These are phyloP conservation scores for Uncinocarpus reesii DNA, from an alignment of 2,329 filamentous ascomycete species.

Conservation along the genomic window DNA sequence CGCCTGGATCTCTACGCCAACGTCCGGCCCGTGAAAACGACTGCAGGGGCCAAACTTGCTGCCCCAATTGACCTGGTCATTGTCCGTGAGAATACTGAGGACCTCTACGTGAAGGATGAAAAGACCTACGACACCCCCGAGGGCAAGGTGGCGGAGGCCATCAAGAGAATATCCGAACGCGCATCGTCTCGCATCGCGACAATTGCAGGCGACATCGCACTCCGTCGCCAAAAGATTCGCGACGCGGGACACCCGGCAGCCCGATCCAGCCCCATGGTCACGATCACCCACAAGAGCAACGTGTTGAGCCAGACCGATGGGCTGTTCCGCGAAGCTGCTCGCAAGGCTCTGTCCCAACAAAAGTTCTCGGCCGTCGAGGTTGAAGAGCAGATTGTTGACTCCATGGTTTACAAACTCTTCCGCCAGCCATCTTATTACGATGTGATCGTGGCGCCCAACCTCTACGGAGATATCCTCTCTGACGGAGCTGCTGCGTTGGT, in stretches of 20 bases:
- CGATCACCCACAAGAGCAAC: constrained; percentile 97
- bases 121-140: constrained; percentile 61
- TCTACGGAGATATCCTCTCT: constrained; percentile 94
- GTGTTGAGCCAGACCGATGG: constrained; percentile 94
- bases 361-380: constrained; percentile 56
- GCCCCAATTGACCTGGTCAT: constrained; percentile 88
- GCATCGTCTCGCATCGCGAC: constrained; percentile 77
- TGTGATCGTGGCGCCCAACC: constrained; percentile 92
- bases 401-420: constrained; percentile 99
- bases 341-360: constrained; percentile 56
- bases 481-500: constrained; percentile 92
- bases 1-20: constrained; percentile 92
- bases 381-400: constrained; percentile 98
- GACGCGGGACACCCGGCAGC: constrained; percentile 41
- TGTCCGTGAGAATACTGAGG: constrained; percentile 97
- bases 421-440: constrained; percentile 91
- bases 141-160: constrained; percentile 85
- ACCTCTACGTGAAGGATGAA: constrained; percentile 97
- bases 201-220: constrained; percentile 90
- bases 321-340: constrained; percentile 74
- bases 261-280: constrained; percentile 72
- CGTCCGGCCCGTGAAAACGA: constrained; percentile 87
- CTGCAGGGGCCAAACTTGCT: constrained; percentile 40
- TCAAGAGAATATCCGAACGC: constrained; percentile 88
- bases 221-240: constrained; percentile 73